phyloP scores from a whole-genome alignment of 805 yeast genomes.

The Kluyveromyces starmeri region DNA sequence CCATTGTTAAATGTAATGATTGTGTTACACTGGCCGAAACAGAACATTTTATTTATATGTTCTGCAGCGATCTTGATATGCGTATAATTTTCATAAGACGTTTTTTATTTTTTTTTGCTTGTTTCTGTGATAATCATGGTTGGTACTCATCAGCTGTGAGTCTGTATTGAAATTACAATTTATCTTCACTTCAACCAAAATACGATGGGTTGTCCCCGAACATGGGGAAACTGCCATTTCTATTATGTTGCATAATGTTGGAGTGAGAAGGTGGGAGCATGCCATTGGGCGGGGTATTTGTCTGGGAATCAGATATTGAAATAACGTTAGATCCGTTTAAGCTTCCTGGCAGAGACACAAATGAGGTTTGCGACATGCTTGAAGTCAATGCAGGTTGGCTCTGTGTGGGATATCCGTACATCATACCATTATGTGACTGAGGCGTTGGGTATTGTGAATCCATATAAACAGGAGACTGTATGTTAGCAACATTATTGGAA shows the following conservation, averaged over 20 bases:
- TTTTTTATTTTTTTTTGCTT: no score
- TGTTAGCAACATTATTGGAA: constrained; percentile 1
- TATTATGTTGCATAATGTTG: constrained; percentile 2
- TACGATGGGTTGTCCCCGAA: constrained; percentile 3
- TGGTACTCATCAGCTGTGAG: no score
- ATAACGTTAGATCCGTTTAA: neutral
- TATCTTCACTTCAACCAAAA: constrained; percentile 1
- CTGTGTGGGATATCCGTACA: neutral
- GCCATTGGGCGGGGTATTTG: constrained; percentile 2
- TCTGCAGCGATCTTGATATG: no score
- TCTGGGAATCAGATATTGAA: constrained; percentile 2
- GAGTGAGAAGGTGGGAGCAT: constrained; percentile 1
- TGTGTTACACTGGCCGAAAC: no score
- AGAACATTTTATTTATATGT: no score
- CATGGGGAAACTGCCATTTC: constrained; percentile 3
- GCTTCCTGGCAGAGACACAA: constrained; percentile 5
- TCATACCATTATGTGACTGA: constrained; percentile 1
- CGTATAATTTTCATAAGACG: no score
- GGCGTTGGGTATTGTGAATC: constrained; percentile 5
- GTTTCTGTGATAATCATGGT: no score
- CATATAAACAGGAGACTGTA: constrained; percentile 1
- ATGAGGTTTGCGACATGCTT: constrained; percentile 3
- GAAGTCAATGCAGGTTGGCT: neutral
- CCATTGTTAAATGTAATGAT: no score
- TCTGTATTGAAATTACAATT: no score